phyloP scores from a whole-genome alignment of 257 asterid genomes.

The Vinca minor region DNA sequence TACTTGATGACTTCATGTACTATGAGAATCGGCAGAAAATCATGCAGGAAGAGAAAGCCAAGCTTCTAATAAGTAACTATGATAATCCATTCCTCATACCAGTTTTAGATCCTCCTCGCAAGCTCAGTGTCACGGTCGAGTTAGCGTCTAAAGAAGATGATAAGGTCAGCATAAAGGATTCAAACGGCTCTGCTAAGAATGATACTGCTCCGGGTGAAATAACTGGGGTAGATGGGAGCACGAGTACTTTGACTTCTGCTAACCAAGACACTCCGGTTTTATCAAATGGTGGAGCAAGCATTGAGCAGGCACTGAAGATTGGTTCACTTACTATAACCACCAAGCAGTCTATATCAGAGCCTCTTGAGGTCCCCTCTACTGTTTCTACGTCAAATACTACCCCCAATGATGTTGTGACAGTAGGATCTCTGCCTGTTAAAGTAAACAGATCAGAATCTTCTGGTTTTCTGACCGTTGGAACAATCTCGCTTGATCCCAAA shows the following conservation, averaged over 20 bases:
- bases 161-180: conserved; percentile 20
- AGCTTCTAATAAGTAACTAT: conserved; percentile 44
- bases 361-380: conserved; percentile 14
- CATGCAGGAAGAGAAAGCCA: conserved; percentile 66
- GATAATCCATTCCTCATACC: conserved; percentile 49
- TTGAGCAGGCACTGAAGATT: conserved; percentile 29
- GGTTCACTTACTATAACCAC: conserved; percentile 37
- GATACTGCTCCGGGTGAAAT: conserved; percentile 13
- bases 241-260: conserved; percentile 5
- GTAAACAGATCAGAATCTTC: conserved; percentile 37
- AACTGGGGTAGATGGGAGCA: conserved; percentile 13
- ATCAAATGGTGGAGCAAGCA: conserved; percentile 21
- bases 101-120: conserved; percentile 52
- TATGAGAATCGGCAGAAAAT: conserved; percentile 74
- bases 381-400: conserved; percentile 17
- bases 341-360: conserved; percentile 22
- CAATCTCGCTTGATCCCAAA: conserved; percentile 65
- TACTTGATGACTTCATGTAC: conserved; percentile 86
- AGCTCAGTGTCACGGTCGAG: conserved; percentile 34
- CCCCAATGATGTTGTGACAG: conserved; percentile 44
- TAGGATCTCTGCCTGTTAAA: too few relatives aligned
- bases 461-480: conserved; percentile 60
- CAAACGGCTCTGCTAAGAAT: conserved; percentile 14
- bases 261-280: conserved; percentile 15
- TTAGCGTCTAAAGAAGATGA: conserved; percentile 27